Base-by-base conservation (phyloP, 306 rosid genomes). In the Pyrus pyrifolia region DNA sequence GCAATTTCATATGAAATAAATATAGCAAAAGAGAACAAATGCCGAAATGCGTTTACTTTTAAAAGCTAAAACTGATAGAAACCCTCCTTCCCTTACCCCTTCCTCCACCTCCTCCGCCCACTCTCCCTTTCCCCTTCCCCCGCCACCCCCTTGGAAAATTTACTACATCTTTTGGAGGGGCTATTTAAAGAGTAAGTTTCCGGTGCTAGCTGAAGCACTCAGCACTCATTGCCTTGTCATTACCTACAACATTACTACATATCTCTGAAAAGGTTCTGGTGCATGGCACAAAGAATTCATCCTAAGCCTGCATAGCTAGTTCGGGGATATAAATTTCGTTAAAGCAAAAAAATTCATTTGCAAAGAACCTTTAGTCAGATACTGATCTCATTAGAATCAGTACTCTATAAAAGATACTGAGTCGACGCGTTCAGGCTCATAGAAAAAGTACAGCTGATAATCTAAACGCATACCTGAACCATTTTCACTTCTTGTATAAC, bases 401-500 rank as follows among this genome's bases (percentile, higher is more conserved):
- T 9, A 57, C 62, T 57, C 62, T 57, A 1, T 25, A 57, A 61
- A 60, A 61, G 35, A 23, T 61, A 61, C 8, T 11, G 33, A 60
- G 27, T 61, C 21, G 15, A 61, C 5, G 13, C 10, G 22, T 63
- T 30, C n/a, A 63, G 68, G 42, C 40, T 29, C 67, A 29, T 15
- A 62, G 42, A 63, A 59, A 51, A 23, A 77, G n/a, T 27, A 49
- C 5, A 2, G 62, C 59, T 23, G 38, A 51, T 8, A 25, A 23
- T 59, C 21, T 22, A 51, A 67, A 8, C 30, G 31, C 81, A 51
- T 80, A 90, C 96, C 92, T 93, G 97, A 40, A 93, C 96, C 90
- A 93, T 81, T 87, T 90, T 93, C 30, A 90, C 96, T 85, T 93
- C 94, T 68, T 90, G 96, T 81, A 93, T 93, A 79, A 92, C 76